Base-by-base conservation (phyloP, 805 yeast genomes). In the Candida insectorum region DNA sequence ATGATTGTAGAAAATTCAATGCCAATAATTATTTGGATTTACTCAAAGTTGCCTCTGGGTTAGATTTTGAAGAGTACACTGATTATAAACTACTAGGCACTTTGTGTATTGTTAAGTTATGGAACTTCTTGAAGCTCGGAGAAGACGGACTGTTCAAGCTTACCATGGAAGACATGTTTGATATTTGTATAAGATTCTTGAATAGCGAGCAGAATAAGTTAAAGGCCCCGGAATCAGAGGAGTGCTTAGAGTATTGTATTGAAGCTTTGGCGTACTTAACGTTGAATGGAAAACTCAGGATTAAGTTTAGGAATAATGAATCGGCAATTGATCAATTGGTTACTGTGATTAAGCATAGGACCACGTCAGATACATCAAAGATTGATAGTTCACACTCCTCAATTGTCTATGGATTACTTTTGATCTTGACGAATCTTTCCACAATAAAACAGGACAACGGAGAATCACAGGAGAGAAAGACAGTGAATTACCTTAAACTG, bases 231-330 rank as follows among this genome's bases (percentile, higher is more conserved):
- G 29, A 31, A 16, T 19, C 40, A 14, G 37, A 30, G 22, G 6
- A 26, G 8, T 27, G 9, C 12, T 5, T 28, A 10, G 57, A 52
- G 16, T 38, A 41, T 30, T 33, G 40, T 8, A 45, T 74, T 14
- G 81, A 75, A 51, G 76, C 72, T 1, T 47, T 75, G 24, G 74
- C 79, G 5, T 74, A 72, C 35, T 46, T 75, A n/a, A 63, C 69
- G 3, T 51, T 72, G 23, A 65, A 62, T 35, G 40, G 52, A 8
- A 37, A 51, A 4, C 44, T 65, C 4, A 62, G 61, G 33, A 45
- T 50, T 9, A 20, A 31, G n/a, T 16, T 73, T 6, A 52, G 78
- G 43, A 30, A 38, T n/a, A 62, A 68, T 39, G 52, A 51, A n/a
- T 41, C 37, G 12, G 43, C 61, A 3, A 47, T 67, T 9, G 32